Conservation (phyloP, 2,329 filamentous ascomycete genomes). For the Talaromyces sp. region DNA sequence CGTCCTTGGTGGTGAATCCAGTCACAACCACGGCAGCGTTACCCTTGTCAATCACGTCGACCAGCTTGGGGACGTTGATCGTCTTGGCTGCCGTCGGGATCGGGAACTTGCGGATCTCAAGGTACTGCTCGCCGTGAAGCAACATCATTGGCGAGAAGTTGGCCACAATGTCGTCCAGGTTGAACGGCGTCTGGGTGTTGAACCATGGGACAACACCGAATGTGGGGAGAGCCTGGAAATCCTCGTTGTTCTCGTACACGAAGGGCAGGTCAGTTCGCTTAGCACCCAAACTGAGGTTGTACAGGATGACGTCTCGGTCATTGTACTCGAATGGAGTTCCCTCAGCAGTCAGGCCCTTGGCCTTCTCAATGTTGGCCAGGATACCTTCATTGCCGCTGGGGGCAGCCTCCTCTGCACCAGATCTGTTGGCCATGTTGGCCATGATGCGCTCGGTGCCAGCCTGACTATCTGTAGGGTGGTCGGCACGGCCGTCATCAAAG, state of each 20-base stretch:
- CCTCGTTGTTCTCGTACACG: constrained; percentile 83
- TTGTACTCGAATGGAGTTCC: constrained; percentile 77
- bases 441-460: constrained; percentile 74
- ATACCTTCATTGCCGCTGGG: constrained; percentile 54
- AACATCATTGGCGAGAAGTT: constrained; percentile 99
- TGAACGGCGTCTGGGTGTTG: constrained; percentile 74
- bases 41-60: constrained; percentile 96
- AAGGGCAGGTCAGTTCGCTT: constrained; percentile 83
- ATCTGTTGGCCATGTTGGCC: constrained; percentile 78
- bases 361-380: constrained; percentile 69
- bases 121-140: constrained; percentile 96
- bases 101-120: constrained; percentile 87
- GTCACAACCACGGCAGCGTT: constrained; percentile 77
- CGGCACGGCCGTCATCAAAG: constrained; percentile 82
- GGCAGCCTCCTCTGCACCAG: constrained; percentile 36
- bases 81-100: constrained; percentile 80
- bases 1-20: constrained; percentile 77
- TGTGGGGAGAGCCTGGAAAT: constrained; percentile 93
- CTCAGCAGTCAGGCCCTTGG: constrained; percentile 64
- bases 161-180: constrained; percentile 75
- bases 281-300: constrained; percentile 90
- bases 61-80: constrained; percentile 68
- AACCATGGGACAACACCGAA: constrained; percentile 96
- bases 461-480: constrained; percentile 74
- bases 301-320: constrained; percentile 85